Base-by-base conservation (phyloP, 306 rosid species). In the Biancaea sappan region DNA sequence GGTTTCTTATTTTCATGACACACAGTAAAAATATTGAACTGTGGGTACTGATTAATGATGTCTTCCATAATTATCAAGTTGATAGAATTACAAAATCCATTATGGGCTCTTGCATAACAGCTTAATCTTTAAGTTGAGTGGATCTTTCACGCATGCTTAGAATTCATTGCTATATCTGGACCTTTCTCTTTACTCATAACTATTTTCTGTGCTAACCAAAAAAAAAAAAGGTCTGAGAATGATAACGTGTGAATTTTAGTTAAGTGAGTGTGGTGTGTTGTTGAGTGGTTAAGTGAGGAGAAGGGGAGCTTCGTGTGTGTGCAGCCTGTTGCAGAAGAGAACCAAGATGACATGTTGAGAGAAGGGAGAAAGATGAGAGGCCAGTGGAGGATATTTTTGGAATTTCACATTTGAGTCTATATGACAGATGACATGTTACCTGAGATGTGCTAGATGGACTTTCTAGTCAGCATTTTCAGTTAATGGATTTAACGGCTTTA, bases 131-230 rank as follows among this genome's bases (percentile, higher is more conserved):
- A 61, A 63, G 58, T 62, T 16, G 22, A 68, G 28, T 75, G 61
- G 6, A 61, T 69, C 67, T 66, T 10, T 61, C 44, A n/a, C 54
- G 34, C 68, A n/a, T 65, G 78, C 60, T 34, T 76, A 16, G 24
- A 43, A 52, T 77, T 51, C 18, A 15, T 29, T 29, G 4, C 52
- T 54, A 25, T 31, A 37, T 57, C 57, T 56, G 52, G 34, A 40
- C 26, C 16, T 38, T 64, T 13, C 69, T 64, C 34, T 40, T 22
- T 51, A 8, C 1, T 50, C 50, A 51, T n/a, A 60, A 38, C 46
- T 31, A 29, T 38, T 66, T 53, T 47, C 44, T 66, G 32, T 50
- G 59, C 35, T 61, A 66, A 41, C 46, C 66, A 12, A 56, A 56
- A 16, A 22, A 5, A 14, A 26, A 26, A 13, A 4, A 8, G 29